A percentile compares a stretch with the other conserved stretches of the same genome.
These are phyloP conservation scores for Herpotrichia juniperi DNA, from an alignment of 2,329 filamentous ascomycete species.

Conservation along the genomic window DNA sequence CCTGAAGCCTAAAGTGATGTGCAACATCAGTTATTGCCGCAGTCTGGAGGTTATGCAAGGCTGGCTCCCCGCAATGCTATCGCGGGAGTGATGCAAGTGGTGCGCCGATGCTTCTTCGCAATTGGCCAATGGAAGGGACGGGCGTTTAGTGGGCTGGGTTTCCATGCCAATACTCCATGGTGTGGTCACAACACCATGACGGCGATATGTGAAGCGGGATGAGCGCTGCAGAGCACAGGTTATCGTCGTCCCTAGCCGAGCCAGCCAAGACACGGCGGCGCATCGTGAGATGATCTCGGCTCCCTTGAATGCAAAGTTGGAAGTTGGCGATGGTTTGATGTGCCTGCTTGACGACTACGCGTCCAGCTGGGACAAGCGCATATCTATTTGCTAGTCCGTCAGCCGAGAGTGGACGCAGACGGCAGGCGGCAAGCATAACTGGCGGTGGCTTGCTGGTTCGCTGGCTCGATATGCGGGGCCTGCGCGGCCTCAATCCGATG, in stretches of 20 bases:
- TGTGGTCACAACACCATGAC: background rate
- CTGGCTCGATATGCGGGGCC: constrained; percentile 7
- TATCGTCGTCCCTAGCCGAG: background rate
- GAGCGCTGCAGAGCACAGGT: background rate
- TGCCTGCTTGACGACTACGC: constrained; percentile 8
- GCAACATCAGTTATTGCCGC: background rate
- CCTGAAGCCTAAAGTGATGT: background rate
- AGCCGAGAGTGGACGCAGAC: constrained; percentile 12
- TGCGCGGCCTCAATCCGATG: constrained; percentile 12
- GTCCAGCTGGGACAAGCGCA: constrained; percentile 10
- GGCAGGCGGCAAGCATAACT: constrained; percentile 10
- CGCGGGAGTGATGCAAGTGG: constrained; percentile 16
- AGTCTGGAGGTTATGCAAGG: background rate
- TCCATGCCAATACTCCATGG: constrained; percentile 22
- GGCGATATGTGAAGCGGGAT: background rate
- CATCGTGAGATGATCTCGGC: background rate
- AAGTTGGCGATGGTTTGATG: background rate
- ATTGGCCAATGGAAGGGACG: constrained; percentile 13
- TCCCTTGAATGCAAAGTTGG: background rate
- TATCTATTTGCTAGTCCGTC: constrained; percentile 14
- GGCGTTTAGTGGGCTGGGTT: constrained; percentile 27
- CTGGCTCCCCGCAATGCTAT: constrained; percentile 5
- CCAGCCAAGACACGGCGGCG: background rate
- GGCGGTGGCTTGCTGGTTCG: background rate
- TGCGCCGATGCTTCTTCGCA: constrained; percentile 17